Base-by-base conservation (phyloP, 192 early-diverging fungal species). In the Linnemannia hyalina region DNA sequence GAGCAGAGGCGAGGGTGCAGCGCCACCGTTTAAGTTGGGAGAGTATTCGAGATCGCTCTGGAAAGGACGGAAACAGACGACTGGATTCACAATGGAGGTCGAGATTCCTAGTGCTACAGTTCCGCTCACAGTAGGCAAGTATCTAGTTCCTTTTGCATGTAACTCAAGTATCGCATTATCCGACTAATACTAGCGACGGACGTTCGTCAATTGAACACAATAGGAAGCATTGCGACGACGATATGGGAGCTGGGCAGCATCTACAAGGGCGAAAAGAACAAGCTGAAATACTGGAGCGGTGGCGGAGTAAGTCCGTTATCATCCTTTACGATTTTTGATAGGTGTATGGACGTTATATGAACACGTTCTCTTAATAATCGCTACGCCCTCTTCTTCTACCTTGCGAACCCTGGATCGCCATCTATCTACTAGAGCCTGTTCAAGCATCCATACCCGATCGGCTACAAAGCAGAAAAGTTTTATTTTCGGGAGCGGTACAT, bases 381-480 rank as follows among this genome's bases (percentile, higher is more conserved):
- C 6, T 18, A 41, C 1, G 6, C 38, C 35, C 3, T 22, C 22
- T 22, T 22, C 69, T 70, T 20, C 23, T 70, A 42, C 42, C 35
- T 0, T 36, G 41, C 40, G 38, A 70, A 42, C 22, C n/a, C 26
- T 1, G 3, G 26, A 70, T 18, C 55, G 0, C 3, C 35, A 9
- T 35, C 40, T n/a, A 36, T 32, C 22, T 6, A 11, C 2, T 46
- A 92, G 91, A 90, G 90, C 68, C 71, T 85, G 32, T 92, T 86
- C 42, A 83, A 82, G 60, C 91, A 92, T 57, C 91, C 91, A 75
- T 92, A 92, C 35, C 91, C 91, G 16, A 85, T 92, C 40, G 91
- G 91, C 11, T 92, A 83, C 76, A 75, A 77, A 55, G 91, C 91
- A 23, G 85, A 90, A 36, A 92, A 92, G 75, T 74, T 69, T 26